Conservation (phyloP, 257 asterid species). For the Linderniella brevidens region DNA sequence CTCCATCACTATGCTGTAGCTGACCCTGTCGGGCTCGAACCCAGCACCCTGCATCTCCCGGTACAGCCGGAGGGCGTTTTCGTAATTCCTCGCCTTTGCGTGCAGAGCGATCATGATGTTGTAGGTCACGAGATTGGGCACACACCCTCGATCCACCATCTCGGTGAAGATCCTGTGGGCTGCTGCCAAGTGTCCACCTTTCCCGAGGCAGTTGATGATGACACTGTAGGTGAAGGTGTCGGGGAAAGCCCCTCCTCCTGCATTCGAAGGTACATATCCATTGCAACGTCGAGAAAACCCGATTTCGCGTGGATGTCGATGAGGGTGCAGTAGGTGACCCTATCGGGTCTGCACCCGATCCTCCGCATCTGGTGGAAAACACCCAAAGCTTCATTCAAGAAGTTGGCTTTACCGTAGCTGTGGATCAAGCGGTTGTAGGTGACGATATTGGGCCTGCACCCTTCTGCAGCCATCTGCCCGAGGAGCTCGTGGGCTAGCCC, state of each 20-base stretch:
- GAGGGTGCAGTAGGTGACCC: slow-evolving; percentile 88
- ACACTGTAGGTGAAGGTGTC: slow-evolving; percentile 96
- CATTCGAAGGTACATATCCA: slow-evolving; percentile 80
- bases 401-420: slow-evolving; percentile 86
- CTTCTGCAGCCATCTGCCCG: slow-evolving; percentile 63
- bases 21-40: slow-evolving; percentile 84
- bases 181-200: slow-evolving; percentile 79
- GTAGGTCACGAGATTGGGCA: slow-evolving; percentile 77
- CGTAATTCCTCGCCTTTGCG: slow-evolving; percentile 85
- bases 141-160: slow-evolving; percentile 82
- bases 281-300: slow-evolving; percentile 80
- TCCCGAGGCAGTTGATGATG: slow-evolving; percentile 84
- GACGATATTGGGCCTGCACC: slow-evolving; percentile 77
- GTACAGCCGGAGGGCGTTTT: slow-evolving; percentile 59
- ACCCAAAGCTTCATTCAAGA: slow-evolving; percentile 53
- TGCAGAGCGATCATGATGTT: slow-evolving; percentile 90
- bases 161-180: slow-evolving; percentile 70
- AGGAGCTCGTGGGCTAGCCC: slow-evolving; percentile 54
- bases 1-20: slow-evolving; percentile 92
- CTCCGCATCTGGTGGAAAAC: slow-evolving; percentile 68
- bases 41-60: slow-evolving; percentile 95
- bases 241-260: slow-evolving; percentile 84
- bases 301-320: slow-evolving; percentile 95
- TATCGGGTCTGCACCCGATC: slow-evolving; percentile 76
- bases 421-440: slow-evolving; percentile 90